Base-by-base conservation (phyloP, 805 yeast species). In the Myxozyma lipomycoides region DNA sequence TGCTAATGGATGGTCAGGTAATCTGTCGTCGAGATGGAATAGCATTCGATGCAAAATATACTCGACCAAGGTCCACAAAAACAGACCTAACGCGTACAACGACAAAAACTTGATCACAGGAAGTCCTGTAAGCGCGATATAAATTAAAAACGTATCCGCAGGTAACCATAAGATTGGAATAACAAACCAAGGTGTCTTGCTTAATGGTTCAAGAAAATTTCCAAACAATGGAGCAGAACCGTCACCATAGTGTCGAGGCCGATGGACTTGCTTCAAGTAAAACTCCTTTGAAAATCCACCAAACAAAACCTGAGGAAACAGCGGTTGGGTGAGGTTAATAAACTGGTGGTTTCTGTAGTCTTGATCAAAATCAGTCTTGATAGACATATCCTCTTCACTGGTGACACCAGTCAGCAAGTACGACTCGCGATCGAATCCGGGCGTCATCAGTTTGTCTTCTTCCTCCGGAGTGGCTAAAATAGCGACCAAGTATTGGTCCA, bases 211-310 rank as follows among this genome's bases (percentile, higher is more conserved):
- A 53, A 93, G 73, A 68, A 91, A 86, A 70, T 90, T 89, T 43
- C 98, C 98, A 69, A 93, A 93, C 48, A 93, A 67, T 4, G 90
- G 96, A 10, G 98, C 98, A 2, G 96, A 87, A 9, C 96, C 97
- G 66, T 89, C 83, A 59, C 98, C 98, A 66, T 90, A 93, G 69
- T 93, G 98, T 67, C 98, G 83, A 47, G 98, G 98, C 70, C 97
- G 82, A 69, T 93, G 98, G 39, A 93, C 93, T 70, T 93, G 97
- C 66, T 89, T 96, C 64, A 93, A 75, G 68, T 93, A 93, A 64
- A 93, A 91, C 39, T 87, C 95, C 66, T 86, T 91, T 38, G 85
- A 65, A 75, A 89, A 93, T 32, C 78, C 76, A 38, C 89, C 81
- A 54, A 78, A 74, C 49, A 88, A 70, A 41, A 93, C 86, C 73